Evolutionary conservation across 805 yeast genomes (phyloP), one percentile per base, ranked within the genome.

Genomic region (Hanseniaspora jakobsenii): DNA sequence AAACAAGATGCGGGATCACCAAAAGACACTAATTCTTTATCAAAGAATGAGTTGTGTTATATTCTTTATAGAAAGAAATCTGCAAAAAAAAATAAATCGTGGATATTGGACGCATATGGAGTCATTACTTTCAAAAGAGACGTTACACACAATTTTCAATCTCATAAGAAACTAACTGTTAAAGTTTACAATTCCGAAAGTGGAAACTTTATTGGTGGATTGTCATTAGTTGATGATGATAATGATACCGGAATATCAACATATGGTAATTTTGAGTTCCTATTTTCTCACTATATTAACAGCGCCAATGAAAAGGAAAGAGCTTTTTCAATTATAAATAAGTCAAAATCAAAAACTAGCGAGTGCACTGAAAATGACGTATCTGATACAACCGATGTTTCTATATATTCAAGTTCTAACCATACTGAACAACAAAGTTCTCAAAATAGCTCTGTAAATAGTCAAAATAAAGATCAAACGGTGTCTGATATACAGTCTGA

Each of bases 31-130:
- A 10, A 10, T 10, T 24, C 27, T 7, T 7, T 19, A 32, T 9
- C 6, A 12, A 32, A 10, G 4, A 23, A 16, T 8, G 37, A 34
- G 21, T 6, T 42, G 10, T 62, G 56, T 38, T 51, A 53, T 12
- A 73, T 76, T 5, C 70, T 82, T 51, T 81, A 79, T 71, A 65
- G 98, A 27, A 85, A 84, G 58, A 67, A 69, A 32, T 66, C 89
- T 0, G 67, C 64, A 26, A 84, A 81, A 61, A 85, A 89, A 66
- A 77, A 86, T 59, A 87, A 87, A 57, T 77, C 85, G 0, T 91
- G 98, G 98, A 93, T 84, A 45, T 94, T 94, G 2, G 97, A 91
- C 62, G 97, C 95, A 0, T 60, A 63, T 27, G 63, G 80, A 13
- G 52, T 61, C 0, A 56, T 69, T 2, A 55, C 60, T n/a, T 49